Percentiles rank a stretch among this genome's conserved stretches.
phyloP scores from a whole-genome alignment of 2,329 filamentous ascomycete species.

The Penicillium sp. region DNA sequence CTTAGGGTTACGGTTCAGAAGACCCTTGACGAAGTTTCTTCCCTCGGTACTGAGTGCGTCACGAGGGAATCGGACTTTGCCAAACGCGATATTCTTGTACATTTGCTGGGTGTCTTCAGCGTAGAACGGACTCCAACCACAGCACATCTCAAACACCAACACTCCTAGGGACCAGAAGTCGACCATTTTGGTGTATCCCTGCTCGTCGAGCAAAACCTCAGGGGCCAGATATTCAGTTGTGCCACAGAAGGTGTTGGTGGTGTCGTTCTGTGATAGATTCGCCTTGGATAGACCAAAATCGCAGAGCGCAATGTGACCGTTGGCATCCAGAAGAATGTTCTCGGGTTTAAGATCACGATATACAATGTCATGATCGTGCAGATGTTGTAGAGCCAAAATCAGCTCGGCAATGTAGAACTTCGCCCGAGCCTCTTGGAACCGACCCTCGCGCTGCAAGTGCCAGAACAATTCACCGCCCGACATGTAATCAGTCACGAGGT shows the following conservation, averaged over 20 bases:
- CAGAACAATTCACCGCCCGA: constrained; percentile 97
- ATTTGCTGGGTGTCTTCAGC: constrained; percentile 99
- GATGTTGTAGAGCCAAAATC: constrained; percentile 88
- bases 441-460: constrained; percentile 95
- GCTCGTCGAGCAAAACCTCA: constrained; percentile 90
- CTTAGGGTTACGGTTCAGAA: constrained; percentile 94
- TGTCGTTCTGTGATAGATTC: constrained; percentile 93
- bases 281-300: constrained; percentile 98
- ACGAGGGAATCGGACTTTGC: constrained; percentile 92
- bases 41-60: constrained; percentile 93
- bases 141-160: constrained; percentile 99
- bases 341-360: constrained; percentile 97
- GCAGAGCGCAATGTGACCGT: constrained; percentile 94
- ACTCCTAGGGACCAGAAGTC: constrained; percentile 99
- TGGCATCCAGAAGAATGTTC: constrained; percentile 94
- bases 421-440: constrained; percentile 88
- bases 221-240: constrained; percentile 97
- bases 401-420: constrained; percentile 99
- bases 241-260: constrained; percentile 97
- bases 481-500: constrained; percentile 99
- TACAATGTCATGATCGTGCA: constrained; percentile 96
- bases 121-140: constrained; percentile 98
- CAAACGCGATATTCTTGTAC: constrained; percentile 99
- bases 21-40: constrained; percentile 94
- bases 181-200: constrained; percentile 99